Base-by-base conservation (phyloP, 768 basidiomycete species). In the Mycena leptocephala region DNA sequence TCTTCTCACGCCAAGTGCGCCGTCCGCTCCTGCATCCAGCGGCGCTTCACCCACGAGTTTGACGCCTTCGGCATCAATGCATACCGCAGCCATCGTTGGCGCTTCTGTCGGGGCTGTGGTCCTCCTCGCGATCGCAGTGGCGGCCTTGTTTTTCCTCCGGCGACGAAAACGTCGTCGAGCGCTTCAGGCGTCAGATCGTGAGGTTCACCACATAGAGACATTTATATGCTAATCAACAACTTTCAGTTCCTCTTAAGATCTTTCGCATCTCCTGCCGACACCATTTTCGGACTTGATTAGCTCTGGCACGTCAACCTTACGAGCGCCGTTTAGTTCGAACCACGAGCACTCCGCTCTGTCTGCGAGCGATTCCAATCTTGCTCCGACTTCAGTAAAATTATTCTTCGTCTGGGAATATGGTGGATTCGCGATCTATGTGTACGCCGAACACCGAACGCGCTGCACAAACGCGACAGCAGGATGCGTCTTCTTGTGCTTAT, bases 1-100 rank as follows among this genome's bases (percentile, higher is more conserved):
- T 35, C 66, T 72, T 33, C 65, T 76, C 43, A 66, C 55, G 26
- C 72, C 72, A 7, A 24, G 6, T 22, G 56, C 62, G 8, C 11
- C 35, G 13, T 16, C 67, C 18, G 53, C 35, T 9, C 22, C 65
- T 22, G n/a, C 24, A 20, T 30, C 67, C 22, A 14, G 26, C 37
- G 11, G 20, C 30, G 24, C 66, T 7, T 46, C n/a, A n/a, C n/a
- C 62, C 20, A 26, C 43, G n/a, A 32, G 11, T 39, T 24, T 37
- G 14, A 18, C 30, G 13, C 14, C 64, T 28, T 10, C 61, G 61
- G 22, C 33, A 43, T 10, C 37, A 16, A 43, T 20, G 26, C 62
- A 9, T 28, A 43, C 39, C 28, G 43, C 5, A 16, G 18, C 28
- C 18, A 43, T 43, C n/a, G 26, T 39, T 26, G 63, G 63, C 16